A percentile compares a stretch with the other conserved stretches of the same genome.
phyloP scores from a whole-genome alignment of 2,329 filamentous ascomycete species.

The Alternaria tenuissima region DNA sequence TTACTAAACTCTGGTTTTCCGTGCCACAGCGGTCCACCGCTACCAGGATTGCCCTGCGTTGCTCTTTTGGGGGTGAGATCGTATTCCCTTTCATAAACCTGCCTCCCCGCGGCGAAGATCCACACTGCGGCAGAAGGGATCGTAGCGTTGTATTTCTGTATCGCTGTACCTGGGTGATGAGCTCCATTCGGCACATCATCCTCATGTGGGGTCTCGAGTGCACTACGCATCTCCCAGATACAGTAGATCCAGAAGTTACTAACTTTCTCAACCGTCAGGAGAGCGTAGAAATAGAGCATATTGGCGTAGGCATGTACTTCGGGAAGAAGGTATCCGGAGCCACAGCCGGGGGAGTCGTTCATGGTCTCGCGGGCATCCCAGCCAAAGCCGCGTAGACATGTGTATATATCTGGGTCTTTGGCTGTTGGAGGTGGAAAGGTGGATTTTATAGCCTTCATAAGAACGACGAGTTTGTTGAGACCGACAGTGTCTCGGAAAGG shows the following conservation, averaged over 20 bases:
- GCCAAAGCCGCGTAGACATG: not conserved
- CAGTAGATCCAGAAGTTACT: conserved; percentile 4
- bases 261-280: not conserved
- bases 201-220: conserved; percentile 2
- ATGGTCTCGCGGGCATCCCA: conserved; percentile 3
- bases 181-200: not conserved
- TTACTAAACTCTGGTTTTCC: conserved; percentile 5
- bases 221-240: conserved; percentile 3
- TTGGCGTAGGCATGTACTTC: conserved; percentile 7
- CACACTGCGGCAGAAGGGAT: conserved; percentile 2
- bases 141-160: conserved; percentile 2
- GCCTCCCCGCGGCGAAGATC: conserved; percentile 3
- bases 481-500: conserved; percentile 1
- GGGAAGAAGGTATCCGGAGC: conserved; percentile 1
- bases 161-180: not conserved
- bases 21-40: conserved; percentile 1
- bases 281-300: conserved; percentile 10
- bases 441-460: conserved; percentile 1
- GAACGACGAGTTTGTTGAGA: conserved; percentile 4
- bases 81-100: conserved; percentile 3
- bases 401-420: not conserved
- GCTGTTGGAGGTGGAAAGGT: not conserved
- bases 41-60: not conserved
- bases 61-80: not conserved
- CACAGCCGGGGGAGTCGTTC: not conserved